Evolutionary conservation across 208 protist genomes (phyloP), one percentile per base, ranked within the genome.

Genomic region (Wallacemonas sp.): DNA sequence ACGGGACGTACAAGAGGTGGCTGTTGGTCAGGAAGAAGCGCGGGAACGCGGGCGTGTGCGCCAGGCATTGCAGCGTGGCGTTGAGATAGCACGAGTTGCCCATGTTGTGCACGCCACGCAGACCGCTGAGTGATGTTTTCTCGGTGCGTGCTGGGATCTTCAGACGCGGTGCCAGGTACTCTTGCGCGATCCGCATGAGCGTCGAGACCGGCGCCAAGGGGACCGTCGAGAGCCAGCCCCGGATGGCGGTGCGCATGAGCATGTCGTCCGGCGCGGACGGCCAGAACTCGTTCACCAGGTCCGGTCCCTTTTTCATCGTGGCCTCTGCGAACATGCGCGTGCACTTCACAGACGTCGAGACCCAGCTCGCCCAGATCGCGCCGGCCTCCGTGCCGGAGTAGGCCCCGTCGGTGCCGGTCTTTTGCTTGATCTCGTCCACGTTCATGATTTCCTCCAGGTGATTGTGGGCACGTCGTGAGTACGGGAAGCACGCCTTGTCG

Each of bases 41-140:
- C 3, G 44, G 2, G 9, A 75, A 21, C 17, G 17, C 16, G 6
- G 61, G 62, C 3, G 62, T 68, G 62, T 75, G 61, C 14, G 54
- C 14, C 8, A 69, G 62, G 48, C 68, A 74, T 57, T 74, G 68
- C 61, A 74, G 61, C n/a, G 46, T 36, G 21, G 49, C 44, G 43
- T 68, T 74, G 5, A 74, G 21, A 61, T 68, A 74, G 68, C 68
- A 74, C n/a, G 68, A 67, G 54, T 74, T 74, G 33, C 68, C 68
- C 43, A 62, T 29, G 44, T 74, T 74, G 12, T n/a, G 19, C 21
- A 63, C 44, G 30, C 70, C 61, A 23, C 41, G 24, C 11, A 75
- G 46, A 2, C 68, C 68, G 23, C 44, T 39, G 38, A 57, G 1
- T 17, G 34, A 6, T 3, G n/a, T 5, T 5, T 16, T 48, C 24